Evolutionary conservation across 768 basidiomycete species (phyloP), one percentile per base, ranked within the genome.

Genomic region (Mycena filopes): DNA sequence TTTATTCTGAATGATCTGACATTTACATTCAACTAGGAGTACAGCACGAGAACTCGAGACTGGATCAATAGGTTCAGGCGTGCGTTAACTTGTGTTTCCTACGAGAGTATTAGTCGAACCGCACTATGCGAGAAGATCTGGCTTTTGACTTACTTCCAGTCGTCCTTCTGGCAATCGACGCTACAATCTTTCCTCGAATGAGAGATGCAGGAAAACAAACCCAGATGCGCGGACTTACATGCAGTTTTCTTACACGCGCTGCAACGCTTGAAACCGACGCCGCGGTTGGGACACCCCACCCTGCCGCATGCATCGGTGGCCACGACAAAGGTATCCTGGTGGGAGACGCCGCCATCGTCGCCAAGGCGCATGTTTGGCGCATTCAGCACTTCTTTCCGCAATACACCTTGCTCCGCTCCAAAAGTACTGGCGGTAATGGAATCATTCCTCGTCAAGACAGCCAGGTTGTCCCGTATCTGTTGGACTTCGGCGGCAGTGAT

Each of bases 271-370:
- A 76, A 67, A 66, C 72, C 71, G 8, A 70, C 63, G 41, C 72
- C 74, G 11, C 77, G 63, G 48, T 73, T 73, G 31, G 66, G 69
- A 50, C 78, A 79, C 38, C 41, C 58, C 11, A 2, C 12, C n/a
- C 66, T 67, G 16, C 63, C 69, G 55, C 77, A 78, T 12, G 72
- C 71, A 56, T 77, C 73, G 50, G 76, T 77, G 18, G 77, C 77
- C 40, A 75, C 63, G 28, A 69, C 65, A 25, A 72, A 64, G 16
- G 61, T 67, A 21, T 31, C 53, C 43, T 71, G 69, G 5, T 49
- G 20, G 18, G 49, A 66, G 10, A 68, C 38, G 40, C 21, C 40
- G 28, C 71, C 71, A 3, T 69, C 69, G 48, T 68, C 68, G 15
- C 71, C 72, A 2, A 73, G 20, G 43, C 76, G 63, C 25, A 61